Conservation (phyloP, 805 yeast species). For the Hanseniaspora clermontiae region DNA sequence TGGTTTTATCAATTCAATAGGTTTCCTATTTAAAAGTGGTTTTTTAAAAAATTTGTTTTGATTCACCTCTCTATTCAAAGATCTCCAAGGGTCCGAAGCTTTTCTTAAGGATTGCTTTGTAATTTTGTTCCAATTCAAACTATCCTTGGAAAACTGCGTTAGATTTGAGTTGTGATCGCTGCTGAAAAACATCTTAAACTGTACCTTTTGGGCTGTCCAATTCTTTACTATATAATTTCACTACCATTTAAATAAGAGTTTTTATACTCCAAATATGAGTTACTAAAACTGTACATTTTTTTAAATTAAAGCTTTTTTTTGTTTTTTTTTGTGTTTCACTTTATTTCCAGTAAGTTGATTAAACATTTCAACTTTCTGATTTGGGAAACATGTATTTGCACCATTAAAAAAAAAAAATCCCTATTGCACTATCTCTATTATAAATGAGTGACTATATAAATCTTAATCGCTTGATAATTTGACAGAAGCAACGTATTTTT, state of each 20-base stretch:
- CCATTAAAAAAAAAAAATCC: no score
- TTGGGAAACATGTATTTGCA: neutral
- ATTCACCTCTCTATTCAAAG: neutral
- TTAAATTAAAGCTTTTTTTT: neutral
- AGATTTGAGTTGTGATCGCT: neutral
- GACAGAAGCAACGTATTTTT: conserved; percentile 94
- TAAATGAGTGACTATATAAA: no score
- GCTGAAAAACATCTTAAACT: neutral
- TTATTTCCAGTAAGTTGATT: neutral
- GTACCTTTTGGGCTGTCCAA: neutral
- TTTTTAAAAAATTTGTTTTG: neutral
- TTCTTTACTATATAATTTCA: neutral
- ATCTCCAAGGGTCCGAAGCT: neutral
- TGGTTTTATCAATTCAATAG: neutral
- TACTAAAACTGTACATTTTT: no score
- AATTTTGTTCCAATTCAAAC: conserved; percentile 1
- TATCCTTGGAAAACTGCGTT: neutral
- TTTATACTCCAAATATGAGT: no score
- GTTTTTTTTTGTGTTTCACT: neutral
- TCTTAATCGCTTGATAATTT: conserved; percentile 57
- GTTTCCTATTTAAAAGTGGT: neutral
- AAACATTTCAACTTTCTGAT: neutral
- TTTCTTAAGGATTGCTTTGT: neutral
- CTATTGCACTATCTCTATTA: no score
- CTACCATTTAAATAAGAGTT: no score